Evolutionary conservation across 148 eudicot species (phyloP), one percentile per base, ranked within the genome.

Genomic region (Rhododendron ferrugineum): DNA sequence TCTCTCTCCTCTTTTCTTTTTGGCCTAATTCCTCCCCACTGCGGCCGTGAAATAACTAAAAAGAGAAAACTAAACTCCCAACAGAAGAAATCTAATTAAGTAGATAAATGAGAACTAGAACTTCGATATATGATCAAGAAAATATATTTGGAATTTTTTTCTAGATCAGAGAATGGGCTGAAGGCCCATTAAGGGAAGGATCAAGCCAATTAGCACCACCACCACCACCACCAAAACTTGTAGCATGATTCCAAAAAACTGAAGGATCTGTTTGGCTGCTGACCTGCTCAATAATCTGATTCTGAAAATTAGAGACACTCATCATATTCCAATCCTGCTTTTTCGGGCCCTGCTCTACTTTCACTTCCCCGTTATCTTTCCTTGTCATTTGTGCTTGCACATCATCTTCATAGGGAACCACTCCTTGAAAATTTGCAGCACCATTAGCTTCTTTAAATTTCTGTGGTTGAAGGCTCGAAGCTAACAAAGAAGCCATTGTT

Each of bases 101-200:
- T 18, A 30, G 73, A 30, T 13, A 68, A 68, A 68, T 68, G 36
- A 68, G 36, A 11, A 30, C 74, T 66, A 26, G 26, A 23, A 22
- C 10, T 10, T n/a, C 10, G 68, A 44, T n/a, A n/a, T n/a, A n/a
- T 79, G 34, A 87, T 28, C 56, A 81, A 77, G 15, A 68, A 49
- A 72, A 14, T 11, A 50, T 82, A 70, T 70, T 70, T 70, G 20
- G 80, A 14, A 64, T 2, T 60, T 32, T 34, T 54, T 54, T 13
- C 89, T 85, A 94, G 88, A 93, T 93, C 89, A 93, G 88, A 88
- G 95, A 93, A 66, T 96, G 91, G 80, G 92, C 92, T 47, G 95
- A 93, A 82, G 95, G 89, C 26, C 93, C 92, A 73, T 90, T 83
- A 83, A 86, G 91, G 44, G 92, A 87, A 82, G 95, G 94, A 88